These are phyloP conservation scores for Trypanosoma boissoni DNA, from an alignment of 208 protist genomes.

Conservation along the genomic window DNA sequence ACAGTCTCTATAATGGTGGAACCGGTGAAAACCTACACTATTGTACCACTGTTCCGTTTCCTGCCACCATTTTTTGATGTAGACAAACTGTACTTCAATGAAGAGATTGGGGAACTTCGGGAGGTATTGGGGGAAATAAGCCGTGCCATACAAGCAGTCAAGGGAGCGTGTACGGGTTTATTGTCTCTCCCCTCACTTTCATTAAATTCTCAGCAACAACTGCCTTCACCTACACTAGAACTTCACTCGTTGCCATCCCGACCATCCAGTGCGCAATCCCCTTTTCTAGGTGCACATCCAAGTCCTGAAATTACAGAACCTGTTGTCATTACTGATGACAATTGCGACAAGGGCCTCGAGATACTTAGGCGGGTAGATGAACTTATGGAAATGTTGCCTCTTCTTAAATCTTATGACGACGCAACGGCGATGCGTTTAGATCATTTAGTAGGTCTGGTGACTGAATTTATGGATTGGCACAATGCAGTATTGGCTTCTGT, in stretches of 20 bases:
- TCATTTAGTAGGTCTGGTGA: conserved; percentile 10
- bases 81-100: conserved; percentile 10
- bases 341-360: conserved; percentile 2
- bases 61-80: conserved; percentile 18
- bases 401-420: conserved; percentile 3
- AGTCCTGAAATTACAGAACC: not conserved
- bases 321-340: not conserved
- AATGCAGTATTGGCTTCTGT: not conserved
- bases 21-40: conserved; percentile 15
- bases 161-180: not conserved
- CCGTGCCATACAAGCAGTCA: conserved; percentile 6
- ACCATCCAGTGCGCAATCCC: no score
- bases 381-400: conserved; percentile 1
- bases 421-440: conserved; percentile 1
- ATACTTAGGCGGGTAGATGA: conserved; percentile 14
- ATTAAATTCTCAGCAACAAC: not conserved
- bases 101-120: conserved; percentile 20
- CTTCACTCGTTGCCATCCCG: no score
- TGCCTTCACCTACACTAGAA: not conserved
- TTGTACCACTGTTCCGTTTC: conserved; percentile 24
- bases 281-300: not conserved
- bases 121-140: conserved; percentile 1
- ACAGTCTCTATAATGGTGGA: conserved; percentile 33
- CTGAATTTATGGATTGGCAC: conserved; percentile 18
- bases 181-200: not conserved